phyloP scores from a whole-genome alignment of 805 yeast species.

The Saccharomycodes ludwigii region DNA sequence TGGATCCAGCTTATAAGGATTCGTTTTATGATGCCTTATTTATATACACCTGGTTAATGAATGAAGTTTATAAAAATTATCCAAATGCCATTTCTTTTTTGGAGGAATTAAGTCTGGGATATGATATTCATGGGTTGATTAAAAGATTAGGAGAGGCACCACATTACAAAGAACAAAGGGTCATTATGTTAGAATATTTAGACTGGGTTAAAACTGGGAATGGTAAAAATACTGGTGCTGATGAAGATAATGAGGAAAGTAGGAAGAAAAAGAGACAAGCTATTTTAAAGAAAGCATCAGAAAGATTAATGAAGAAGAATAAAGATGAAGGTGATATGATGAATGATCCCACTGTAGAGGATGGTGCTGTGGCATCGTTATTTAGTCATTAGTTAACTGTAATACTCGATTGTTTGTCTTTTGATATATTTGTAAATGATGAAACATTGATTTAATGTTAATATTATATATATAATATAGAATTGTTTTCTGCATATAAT shows the following conservation, averaged over 20 bases:
- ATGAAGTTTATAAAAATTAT: constrained; percentile 58
- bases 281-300: constrained; percentile 39
- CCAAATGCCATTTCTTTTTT: constrained; percentile 54
- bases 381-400: no score
- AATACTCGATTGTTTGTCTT: no score
- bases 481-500: no score
- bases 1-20: constrained; percentile 69
- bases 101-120: constrained; percentile 41
- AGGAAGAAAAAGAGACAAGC: constrained; percentile 28
- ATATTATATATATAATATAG: no score
- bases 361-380: constrained; percentile 49
- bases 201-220: constrained; percentile 39
- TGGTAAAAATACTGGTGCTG: constrained; percentile 17
- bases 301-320: constrained; percentile 39
- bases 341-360: constrained; percentile 64
- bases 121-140: constrained; percentile 53
- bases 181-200: constrained; percentile 67
- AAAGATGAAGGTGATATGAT: constrained; percentile 44
- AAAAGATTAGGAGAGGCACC: constrained; percentile 48
- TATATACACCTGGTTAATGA: constrained; percentile 68
- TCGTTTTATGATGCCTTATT: constrained; percentile 89
- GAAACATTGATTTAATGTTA: no score
- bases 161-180: constrained; percentile 66
- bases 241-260: constrained; percentile 31
- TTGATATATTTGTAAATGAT: no score